These are phyloP conservation scores for Mycena maculata DNA, from an alignment of 768 basidiomycete species.

Conservation along the genomic window DNA sequence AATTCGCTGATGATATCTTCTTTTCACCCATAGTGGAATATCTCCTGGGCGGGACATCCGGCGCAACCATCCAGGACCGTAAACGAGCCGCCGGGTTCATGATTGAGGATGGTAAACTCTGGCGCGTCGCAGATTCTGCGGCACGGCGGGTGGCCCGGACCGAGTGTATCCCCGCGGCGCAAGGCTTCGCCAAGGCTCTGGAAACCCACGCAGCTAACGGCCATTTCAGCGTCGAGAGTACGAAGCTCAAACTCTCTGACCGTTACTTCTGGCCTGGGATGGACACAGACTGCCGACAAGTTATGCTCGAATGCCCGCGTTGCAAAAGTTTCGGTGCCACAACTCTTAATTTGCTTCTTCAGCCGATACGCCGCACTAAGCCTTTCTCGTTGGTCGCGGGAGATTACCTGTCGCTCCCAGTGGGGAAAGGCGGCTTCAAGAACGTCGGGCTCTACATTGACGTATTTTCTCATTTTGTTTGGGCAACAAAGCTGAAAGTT, in stretches of 20 bases:
- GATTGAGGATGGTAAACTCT: too few species aligned
- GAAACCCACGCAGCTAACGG: conserved; percentile 28
- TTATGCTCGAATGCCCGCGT: too few species aligned
- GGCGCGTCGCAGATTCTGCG: conserved; percentile 22
- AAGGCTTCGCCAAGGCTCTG: conserved; percentile 23
- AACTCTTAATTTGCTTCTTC: conserved; percentile 35
- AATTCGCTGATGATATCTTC: conserved; percentile 32
- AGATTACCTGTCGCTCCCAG: conserved; percentile 44
- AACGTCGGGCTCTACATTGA: conserved; percentile 38
- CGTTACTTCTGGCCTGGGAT: too few species aligned
- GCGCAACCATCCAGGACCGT: conserved; percentile 21
- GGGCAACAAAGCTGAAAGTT: conserved; percentile 36
- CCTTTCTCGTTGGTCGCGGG: conserved; percentile 44
- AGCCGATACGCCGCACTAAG: conserved; percentile 41
- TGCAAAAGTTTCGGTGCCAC: conserved; percentile 44
- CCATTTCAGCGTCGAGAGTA: conserved; percentile 39
- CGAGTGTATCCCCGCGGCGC: conserved; percentile 21
- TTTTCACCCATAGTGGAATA: conserved; percentile 24
- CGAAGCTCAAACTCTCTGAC: conserved; percentile 37
- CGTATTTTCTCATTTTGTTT: conserved; percentile 33
- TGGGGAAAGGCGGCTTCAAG: conserved; percentile 39
- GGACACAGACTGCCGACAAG: too few species aligned
- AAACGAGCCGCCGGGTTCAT: conserved; percentile 9
- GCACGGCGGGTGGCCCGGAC: conserved; percentile 13
- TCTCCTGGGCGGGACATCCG: conserved; percentile 21